Percentiles rank a stretch among this genome's conserved stretches.
These are phyloP conservation scores for Saitozyma sp. DNA, from an alignment of 768 basidiomycete genomes.

Conservation along the genomic window DNA sequence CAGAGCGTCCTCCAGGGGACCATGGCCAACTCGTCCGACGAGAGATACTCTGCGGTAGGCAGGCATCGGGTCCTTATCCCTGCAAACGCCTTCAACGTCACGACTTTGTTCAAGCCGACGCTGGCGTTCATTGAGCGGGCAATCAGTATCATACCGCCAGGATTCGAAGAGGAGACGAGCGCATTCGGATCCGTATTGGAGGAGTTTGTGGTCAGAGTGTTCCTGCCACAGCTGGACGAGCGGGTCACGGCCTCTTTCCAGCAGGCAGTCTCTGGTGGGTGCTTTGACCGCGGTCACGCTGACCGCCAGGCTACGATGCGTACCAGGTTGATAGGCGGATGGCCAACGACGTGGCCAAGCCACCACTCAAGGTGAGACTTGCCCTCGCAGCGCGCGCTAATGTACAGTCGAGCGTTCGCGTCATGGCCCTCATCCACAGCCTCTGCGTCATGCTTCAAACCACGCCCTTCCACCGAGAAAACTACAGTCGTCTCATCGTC, in stretches of 20 bases:
- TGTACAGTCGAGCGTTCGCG: constrained; percentile 72
- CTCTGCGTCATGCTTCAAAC: constrained; percentile 85
- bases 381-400: constrained; percentile 1
- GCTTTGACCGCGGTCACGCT: not conserved
- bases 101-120: constrained; percentile 90
- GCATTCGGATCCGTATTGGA: constrained; percentile 75
- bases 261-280: constrained; percentile 66
- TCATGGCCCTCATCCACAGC: constrained; percentile 87
- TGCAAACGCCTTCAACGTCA: constrained; percentile 92
- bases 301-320: constrained; percentile 68
- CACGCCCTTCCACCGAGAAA: constrained; percentile 92
- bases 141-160: constrained; percentile 37
- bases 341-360: constrained; percentile 66
- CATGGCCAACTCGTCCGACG: constrained; percentile 63
- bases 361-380: constrained; percentile 69
- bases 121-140: constrained; percentile 67
- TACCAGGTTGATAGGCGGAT: constrained; percentile 77
- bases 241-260: constrained; percentile 86
- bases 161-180: constrained; percentile 55
- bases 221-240: constrained; percentile 92
- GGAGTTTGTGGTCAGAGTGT: constrained; percentile 88
- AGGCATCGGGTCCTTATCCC: constrained; percentile 82
- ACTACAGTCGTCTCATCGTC: constrained; percentile 88
- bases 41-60: constrained; percentile 68
- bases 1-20: constrained; percentile 55